Percentiles rank a stretch among this genome's conserved stretches.
Evolutionary conservation across 768 basidiomycete genomes (phyloP).

Genomic region (Boletellus ananiceps): DNA sequence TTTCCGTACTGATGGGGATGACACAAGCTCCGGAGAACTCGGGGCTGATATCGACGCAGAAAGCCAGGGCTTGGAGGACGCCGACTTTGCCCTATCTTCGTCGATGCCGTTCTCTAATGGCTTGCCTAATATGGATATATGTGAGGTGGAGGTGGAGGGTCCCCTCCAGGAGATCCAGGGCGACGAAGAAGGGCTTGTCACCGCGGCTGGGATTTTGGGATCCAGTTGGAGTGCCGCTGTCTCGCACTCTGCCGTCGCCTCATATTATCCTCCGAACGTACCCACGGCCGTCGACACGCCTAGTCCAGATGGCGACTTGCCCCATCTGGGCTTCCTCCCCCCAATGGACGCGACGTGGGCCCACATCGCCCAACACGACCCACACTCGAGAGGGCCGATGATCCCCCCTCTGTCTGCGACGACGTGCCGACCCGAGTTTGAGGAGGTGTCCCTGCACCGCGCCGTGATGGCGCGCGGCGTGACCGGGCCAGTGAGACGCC

Average conservation of each 20-base stretch:
- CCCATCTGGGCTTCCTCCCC: slow-evolving; percentile 19
- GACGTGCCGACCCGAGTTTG: slow-evolving; percentile 46
- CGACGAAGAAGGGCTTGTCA: slow-evolving; percentile 53
- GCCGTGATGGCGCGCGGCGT: slow-evolving; percentile 28
- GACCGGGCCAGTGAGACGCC: slow-evolving; percentile 61
- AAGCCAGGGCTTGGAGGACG: slow-evolving; percentile 27
- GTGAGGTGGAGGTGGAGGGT: slow-evolving; percentile 57
- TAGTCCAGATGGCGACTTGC: slow-evolving; percentile 16
- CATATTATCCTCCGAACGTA: slow-evolving; percentile 23
- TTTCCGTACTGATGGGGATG: slow-evolving; percentile 31
- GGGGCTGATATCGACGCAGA: slow-evolving; percentile 31
- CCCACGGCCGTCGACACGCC: slow-evolving; percentile 11
- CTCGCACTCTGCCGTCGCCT: slow-evolving; percentile 14
- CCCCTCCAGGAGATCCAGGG: slow-evolving; percentile 52
- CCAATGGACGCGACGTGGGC: slow-evolving; percentile 24
- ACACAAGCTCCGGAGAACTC: slow-evolving; percentile 24
- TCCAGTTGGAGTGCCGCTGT: slow-evolving; percentile 11
- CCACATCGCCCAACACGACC: slow-evolving; percentile 17
- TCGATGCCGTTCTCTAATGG: slow-evolving; percentile 27
- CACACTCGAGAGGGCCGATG: slow-evolving; percentile 39
- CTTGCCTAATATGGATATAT: slow-evolving; percentile 48
- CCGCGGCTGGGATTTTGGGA: slow-evolving; percentile 22
- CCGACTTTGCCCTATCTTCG: slow-evolving; percentile 20
- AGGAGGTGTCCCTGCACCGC: slow-evolving; percentile 23
- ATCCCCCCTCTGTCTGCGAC: slow-evolving; percentile 44